Percentiles rank a stretch among this genome's conserved stretches.
phyloP scores from a whole-genome alignment of 129 eudicot species.

The Flaveria ramosissima region DNA sequence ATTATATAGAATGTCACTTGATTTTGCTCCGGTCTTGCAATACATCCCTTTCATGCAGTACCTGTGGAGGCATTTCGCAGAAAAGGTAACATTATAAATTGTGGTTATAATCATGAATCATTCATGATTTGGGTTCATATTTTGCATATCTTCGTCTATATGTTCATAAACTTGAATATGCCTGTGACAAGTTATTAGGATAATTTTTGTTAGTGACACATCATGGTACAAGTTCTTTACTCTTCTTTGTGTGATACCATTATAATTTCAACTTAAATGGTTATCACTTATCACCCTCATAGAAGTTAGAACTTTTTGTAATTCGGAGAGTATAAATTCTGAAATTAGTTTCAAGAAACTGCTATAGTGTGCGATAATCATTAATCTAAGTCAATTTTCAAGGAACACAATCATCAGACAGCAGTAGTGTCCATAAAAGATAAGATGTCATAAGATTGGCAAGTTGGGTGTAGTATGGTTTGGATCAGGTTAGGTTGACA shows the following conservation, averaged over 20 bases:
- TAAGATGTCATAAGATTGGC: background rate
- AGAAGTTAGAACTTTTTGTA: background rate
- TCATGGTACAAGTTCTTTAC: too few species aligned
- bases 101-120: background rate
- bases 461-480: background rate
- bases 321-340: background rate
- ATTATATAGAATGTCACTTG: conserved; percentile 94
- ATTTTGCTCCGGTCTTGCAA: conserved; percentile 84
- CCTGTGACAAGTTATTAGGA: background rate
- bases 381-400: background rate
- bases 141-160: background rate
- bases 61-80: conserved; percentile 91
- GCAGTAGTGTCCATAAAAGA: background rate
- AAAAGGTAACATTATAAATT: conserved; percentile 51
- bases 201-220: background rate
- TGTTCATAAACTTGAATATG: conserved; percentile 15
- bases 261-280: background rate
- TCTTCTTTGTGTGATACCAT: background rate
- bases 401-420: too few species aligned
- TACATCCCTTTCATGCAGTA: conserved; percentile 74
- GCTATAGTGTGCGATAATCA: background rate
- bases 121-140: background rate
- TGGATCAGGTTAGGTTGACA: background rate
- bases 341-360: background rate
- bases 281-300: background rate